These are phyloP conservation scores for Simplicillium sp. DNA, from an alignment of 2,329 filamentous ascomycete genomes.

Conservation along the genomic window DNA sequence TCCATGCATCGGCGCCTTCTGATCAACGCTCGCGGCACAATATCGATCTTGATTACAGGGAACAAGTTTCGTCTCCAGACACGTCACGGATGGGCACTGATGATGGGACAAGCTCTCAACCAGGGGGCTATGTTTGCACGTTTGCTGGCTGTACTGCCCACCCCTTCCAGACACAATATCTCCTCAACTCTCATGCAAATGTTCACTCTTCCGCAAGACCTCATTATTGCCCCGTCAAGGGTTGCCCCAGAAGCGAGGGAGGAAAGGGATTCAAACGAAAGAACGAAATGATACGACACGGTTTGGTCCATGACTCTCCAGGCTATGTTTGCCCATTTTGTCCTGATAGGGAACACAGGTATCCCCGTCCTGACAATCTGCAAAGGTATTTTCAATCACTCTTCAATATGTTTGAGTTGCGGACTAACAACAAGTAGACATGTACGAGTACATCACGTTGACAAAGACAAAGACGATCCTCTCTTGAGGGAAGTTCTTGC, in stretches of 20 bases:
- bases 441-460: constrained; percentile 82
- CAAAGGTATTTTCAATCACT: constrained; percentile 57
- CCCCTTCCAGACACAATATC: constrained; percentile 68
- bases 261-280: constrained; percentile 64
- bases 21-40: no score
- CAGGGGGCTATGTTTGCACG: constrained; percentile 48
- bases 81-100: constrained; percentile 27
- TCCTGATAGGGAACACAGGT: constrained; percentile 85
- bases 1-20: no score
- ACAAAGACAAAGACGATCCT: constrained; percentile 83
- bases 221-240: constrained; percentile 55
- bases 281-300: constrained; percentile 66
- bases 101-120: constrained; percentile 41
- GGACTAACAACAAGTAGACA: constrained; percentile 47
- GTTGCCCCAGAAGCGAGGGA: constrained; percentile 52
- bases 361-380: constrained; percentile 89
- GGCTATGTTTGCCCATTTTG: constrained; percentile 97
- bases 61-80: no score
- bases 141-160: constrained; percentile 55
- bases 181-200: constrained; percentile 72
- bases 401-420: neutral
- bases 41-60: no score
- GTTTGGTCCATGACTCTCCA: constrained; percentile 86
- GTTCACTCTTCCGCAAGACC: constrained; percentile 58
- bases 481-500: constrained; percentile 72